These are phyloP conservation scores for Amyloporia xantha DNA, from an alignment of 768 basidiomycete genomes.

Conservation along the genomic window DNA sequence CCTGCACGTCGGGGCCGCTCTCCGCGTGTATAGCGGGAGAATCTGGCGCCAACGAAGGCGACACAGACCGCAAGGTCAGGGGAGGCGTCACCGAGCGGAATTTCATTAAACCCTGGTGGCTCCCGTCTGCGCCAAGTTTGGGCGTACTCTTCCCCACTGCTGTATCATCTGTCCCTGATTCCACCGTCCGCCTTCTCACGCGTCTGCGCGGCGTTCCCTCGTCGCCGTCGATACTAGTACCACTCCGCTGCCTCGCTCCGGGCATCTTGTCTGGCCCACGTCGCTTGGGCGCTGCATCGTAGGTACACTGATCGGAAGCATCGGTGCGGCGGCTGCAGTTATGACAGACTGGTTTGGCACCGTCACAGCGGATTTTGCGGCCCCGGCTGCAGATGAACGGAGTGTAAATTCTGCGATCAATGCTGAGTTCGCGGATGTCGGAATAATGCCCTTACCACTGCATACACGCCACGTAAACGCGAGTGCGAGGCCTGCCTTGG, in stretches of 20 bases:
- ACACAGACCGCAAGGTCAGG: too few relatives aligned
- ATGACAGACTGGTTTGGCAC: slow-evolving; percentile 68
- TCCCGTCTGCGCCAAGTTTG: too few relatives aligned
- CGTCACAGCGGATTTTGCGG: slow-evolving; percentile 79
- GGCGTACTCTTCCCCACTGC: too few relatives aligned
- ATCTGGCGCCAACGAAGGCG: too few relatives aligned
- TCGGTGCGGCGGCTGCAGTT: slow-evolving; percentile 55
- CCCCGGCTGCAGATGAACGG: slow-evolving; percentile 46
- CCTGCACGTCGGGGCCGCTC: too few relatives aligned
- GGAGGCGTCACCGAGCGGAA: too few relatives aligned
- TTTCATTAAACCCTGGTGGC: too few relatives aligned
- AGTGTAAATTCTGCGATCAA: too few relatives aligned
- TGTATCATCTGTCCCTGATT: neutral
- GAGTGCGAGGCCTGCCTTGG: slow-evolving; percentile 67
- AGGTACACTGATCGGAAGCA: slow-evolving; percentile 43
- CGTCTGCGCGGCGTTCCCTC: slow-evolving; percentile 20
- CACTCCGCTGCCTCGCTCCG: slow-evolving; percentile 67
- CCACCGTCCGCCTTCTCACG: slow-evolving; percentile 10
- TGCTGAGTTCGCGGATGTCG: neutral
- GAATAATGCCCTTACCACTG: slow-evolving; percentile 57
- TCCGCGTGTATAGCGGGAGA: too few relatives aligned
- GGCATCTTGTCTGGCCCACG: slow-evolving; percentile 75
- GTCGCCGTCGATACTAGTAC: slow-evolving; percentile 32
- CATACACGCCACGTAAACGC: slow-evolving; percentile 74
- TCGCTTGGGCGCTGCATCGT: slow-evolving; percentile 68